phyloP scores from a whole-genome alignment of 2,329 filamentous ascomycete species.

The Tolypocladium ovalisporum region DNA sequence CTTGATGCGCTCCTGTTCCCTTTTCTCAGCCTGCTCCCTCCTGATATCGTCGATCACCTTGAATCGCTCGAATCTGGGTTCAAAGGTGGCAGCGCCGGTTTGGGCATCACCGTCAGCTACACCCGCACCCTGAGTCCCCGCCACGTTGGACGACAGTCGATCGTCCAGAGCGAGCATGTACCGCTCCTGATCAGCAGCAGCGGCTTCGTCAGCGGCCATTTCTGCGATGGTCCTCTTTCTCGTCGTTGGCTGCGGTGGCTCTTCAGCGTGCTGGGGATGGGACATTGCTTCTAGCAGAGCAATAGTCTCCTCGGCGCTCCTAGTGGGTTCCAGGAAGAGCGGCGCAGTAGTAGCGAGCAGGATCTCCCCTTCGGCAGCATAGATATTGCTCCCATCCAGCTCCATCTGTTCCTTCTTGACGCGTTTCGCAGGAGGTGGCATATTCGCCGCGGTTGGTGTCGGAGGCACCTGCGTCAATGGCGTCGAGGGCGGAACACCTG shows the following conservation, averaged over 20 bases:
- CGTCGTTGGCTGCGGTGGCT: slow-evolving; percentile 74
- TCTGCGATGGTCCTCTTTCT: slow-evolving; percentile 91
- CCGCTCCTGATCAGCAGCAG: slow-evolving; percentile 77
- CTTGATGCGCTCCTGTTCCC: slow-evolving; percentile 63
- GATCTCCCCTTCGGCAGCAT: slow-evolving; percentile 66
- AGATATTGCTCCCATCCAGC: slow-evolving; percentile 61
- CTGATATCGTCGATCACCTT: slow-evolving; percentile 84
- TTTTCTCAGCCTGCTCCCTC: slow-evolving; percentile 63
- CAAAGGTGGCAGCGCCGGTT: slow-evolving; percentile 61
- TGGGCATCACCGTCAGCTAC: slow-evolving; percentile 63
- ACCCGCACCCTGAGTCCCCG: slow-evolving; percentile 43
- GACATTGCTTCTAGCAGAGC: slow-evolving; percentile 59
- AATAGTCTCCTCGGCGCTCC: slow-evolving; percentile 57
- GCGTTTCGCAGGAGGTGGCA: slow-evolving; percentile 53
- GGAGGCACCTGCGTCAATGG: slow-evolving; percentile 48
- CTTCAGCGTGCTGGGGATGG: slow-evolving; percentile 66
- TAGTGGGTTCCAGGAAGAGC: slow-evolving; percentile 67
- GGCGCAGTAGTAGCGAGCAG: slow-evolving; percentile 63
- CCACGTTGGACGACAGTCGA: slow-evolving; percentile 51
- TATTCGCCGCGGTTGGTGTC: slow-evolving; percentile 48
- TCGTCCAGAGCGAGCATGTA: slow-evolving; percentile 93
- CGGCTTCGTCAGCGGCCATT: slow-evolving; percentile 86
- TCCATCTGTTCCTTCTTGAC: slow-evolving; percentile 64
- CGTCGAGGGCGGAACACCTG: slow-evolving; percentile 55
- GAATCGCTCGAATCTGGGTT: slow-evolving; percentile 80